Base-by-base conservation (phyloP, 371 early-diverging fungal genomes). In the Chytridium lagenaria region DNA sequence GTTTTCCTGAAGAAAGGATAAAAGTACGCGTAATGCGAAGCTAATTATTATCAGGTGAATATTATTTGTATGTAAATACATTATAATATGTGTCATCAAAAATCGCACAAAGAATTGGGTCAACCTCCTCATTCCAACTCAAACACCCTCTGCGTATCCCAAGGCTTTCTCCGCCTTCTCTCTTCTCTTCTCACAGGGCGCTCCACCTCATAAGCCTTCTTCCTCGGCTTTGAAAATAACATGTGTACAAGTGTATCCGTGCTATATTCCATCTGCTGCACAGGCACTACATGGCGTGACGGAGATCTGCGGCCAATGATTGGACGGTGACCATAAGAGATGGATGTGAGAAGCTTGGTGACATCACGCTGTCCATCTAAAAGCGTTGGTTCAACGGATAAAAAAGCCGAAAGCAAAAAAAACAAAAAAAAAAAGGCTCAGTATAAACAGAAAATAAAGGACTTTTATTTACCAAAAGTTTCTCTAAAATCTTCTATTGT, bases 141-240 rank as follows among this genome's bases (percentile, higher is more conserved):
- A 28, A 61, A 12, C 61, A 61, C 61, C 26, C 61, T 28, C 16
- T 61, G 16, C 30, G 61, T 61, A 61, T 61, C 61, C 61, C 61
- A 61, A 3, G 61, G 61, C 36, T 23, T 3, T 36, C 37, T 61
- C 26, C 10, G 16, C 7, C 23, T 26, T 28, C 26, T 55, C 30
- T 23, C 7, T 5, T 61, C 34, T 10, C 19, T 36, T 15, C 36
- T 37, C 7, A 34, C 61, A 10, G 16, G 7, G 12, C 23, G 30
- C 55, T 15, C 5, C 3, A 26, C 30, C 26, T 61, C 34, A 61
- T 34, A 61, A 2, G 12, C 61, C 36, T 61, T 61, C 36, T 61
- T 61, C 61, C 61, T 61, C 34, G 61, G 61, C 37, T 36, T 61
- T 23, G 61, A 61, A 61, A 61, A 61, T 3, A 61, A 34, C 30